Evolutionary conservation across 768 basidiomycete genomes (phyloP).

Genomic region (Gymnopilus dilepis): DNA sequence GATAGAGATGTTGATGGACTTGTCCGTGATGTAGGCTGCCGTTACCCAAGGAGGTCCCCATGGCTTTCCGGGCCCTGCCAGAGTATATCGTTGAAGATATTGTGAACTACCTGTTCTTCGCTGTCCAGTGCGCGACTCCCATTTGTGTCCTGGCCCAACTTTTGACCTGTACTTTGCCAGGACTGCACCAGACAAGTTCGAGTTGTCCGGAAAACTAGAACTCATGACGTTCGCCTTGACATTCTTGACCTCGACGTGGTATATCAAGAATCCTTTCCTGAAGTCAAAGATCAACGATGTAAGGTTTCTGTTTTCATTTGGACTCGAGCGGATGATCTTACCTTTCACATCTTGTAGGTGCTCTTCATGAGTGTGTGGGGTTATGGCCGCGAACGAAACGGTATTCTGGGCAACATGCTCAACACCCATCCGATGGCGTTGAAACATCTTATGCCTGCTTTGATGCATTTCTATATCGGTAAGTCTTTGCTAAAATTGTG

Average conservation of each 20-base stretch:
- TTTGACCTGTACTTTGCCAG: slow-evolving; percentile 34
- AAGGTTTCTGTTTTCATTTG: slow-evolving; percentile 17
- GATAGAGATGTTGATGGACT: not conserved
- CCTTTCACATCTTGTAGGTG: slow-evolving; percentile 50
- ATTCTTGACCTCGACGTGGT: slow-evolving; percentile 93
- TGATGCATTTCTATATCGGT: slow-evolving; percentile 97
- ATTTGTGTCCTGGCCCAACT: not conserved
- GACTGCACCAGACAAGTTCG: slow-evolving; percentile 77
- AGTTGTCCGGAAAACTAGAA: slow-evolving; percentile 84
- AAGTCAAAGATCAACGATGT: slow-evolving; percentile 97
- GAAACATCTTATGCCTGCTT: slow-evolving; percentile 85
- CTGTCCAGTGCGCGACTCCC: slow-evolving; percentile 64
- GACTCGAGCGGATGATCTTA: not conserved
- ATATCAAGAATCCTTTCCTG: slow-evolving; percentile 98
- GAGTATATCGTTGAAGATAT: slow-evolving; percentile 96
- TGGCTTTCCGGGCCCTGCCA: slow-evolving; percentile 85
- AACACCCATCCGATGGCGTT: slow-evolving; percentile 86
- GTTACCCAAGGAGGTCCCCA: slow-evolving; percentile 83
- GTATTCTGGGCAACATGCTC: slow-evolving; percentile 81
- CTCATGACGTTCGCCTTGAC: slow-evolving; percentile 87
- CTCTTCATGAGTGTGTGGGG: slow-evolving; percentile 75
- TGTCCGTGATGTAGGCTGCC: slow-evolving; percentile 64
- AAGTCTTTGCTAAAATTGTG: slow-evolving; percentile 25
- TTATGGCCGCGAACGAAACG: slow-evolving; percentile 67
- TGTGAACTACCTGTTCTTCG: slow-evolving; percentile 86